Evolutionary conservation across 1,284 basidiomycete genomes (phyloP).

Genomic region (Leccinum colubrinum): DNA sequence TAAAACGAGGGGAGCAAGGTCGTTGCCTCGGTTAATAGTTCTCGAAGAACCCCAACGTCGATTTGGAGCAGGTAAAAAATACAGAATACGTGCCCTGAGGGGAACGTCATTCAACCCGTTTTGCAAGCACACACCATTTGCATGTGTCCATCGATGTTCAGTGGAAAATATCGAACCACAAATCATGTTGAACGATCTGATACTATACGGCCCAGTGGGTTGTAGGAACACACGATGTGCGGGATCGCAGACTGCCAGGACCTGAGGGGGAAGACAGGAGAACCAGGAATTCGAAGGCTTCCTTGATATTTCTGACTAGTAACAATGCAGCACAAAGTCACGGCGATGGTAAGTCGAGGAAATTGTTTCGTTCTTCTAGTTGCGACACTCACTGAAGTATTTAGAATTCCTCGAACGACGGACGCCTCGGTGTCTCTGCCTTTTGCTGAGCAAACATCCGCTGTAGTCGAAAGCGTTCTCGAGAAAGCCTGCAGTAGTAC

Average conservation of each 20-base stretch:
- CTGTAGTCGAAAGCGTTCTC: not conserved
- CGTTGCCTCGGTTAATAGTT: not conserved
- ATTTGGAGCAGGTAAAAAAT: not conserved
- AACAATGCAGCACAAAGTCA: not conserved
- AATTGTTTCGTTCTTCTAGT: not conserved
- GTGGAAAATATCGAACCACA: too few relatives aligned
- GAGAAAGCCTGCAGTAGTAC: not conserved
- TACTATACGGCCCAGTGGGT: too few relatives aligned
- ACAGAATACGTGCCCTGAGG: not conserved
- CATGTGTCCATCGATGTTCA: not conserved
- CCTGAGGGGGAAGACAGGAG: too few relatives aligned
- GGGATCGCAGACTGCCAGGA: too few relatives aligned
- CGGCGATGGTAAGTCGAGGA: not conserved
- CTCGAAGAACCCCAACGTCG: not conserved
- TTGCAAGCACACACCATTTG: not conserved
- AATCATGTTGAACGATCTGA: too few relatives aligned
- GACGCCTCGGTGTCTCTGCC: not conserved
- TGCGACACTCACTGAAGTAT: not conserved
- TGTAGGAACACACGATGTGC: too few relatives aligned
- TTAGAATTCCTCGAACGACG: not conserved
- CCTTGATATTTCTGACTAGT: too few relatives aligned
- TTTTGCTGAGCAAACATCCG: not conserved
- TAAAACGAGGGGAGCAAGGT: not conserved
- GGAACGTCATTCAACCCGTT: too few relatives aligned
- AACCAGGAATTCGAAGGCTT: too few relatives aligned